Evolutionary conservation across 2,329 filamentous ascomycete species (phyloP), one percentile per base, ranked within the genome.

Genomic region (Keithomyces neogunnii): DNA sequence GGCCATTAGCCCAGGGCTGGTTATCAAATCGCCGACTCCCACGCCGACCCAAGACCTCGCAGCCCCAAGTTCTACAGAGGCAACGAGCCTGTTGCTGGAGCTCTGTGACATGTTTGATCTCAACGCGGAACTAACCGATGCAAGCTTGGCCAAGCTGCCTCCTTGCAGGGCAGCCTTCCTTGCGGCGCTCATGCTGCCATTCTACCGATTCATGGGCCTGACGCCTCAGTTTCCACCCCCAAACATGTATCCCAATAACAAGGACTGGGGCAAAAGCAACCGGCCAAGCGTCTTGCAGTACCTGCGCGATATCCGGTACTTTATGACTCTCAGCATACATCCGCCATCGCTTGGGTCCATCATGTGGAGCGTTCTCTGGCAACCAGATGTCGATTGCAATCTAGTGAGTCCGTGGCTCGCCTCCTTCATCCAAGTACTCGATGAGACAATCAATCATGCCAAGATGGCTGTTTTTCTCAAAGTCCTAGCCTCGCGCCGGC

Each of bases 321-420:
- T 59, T 47, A 59, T 61, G 56, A 59, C 57, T 10, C 50, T 61
- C 7, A 57, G 59, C 47, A 50, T 57, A 47, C 45, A 54, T 45
- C 44, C 50, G 5, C n/a, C 9, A 13, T 49, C 50, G 6, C 30
- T 57, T 43, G 55, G 57, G 11, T 56, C 55, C 4, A 51, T 57
- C 10, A 45, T 59, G 30, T 60, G 56, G 57, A 58, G 55, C 51
- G 51, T 59, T n/a, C 59, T 61, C 45, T 61, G 58, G 59, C 58
- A 60, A 33, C 58, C 57, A 31, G 57, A 57, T 28, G 43, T 61
- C n/a, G 42, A 55, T 43, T 61, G 58, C 51, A 60, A 60, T 44
- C n/a, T 57, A 31, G 58, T 58, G 3, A 57, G 59, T 40, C 55
- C 58, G 3, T 61, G 59, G 58, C 48, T 60, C 10, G 52, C 43